These are phyloP conservation scores for Corchorus capsularis DNA, from an alignment of 345 rosid genomes.

Conservation along the genomic window DNA sequence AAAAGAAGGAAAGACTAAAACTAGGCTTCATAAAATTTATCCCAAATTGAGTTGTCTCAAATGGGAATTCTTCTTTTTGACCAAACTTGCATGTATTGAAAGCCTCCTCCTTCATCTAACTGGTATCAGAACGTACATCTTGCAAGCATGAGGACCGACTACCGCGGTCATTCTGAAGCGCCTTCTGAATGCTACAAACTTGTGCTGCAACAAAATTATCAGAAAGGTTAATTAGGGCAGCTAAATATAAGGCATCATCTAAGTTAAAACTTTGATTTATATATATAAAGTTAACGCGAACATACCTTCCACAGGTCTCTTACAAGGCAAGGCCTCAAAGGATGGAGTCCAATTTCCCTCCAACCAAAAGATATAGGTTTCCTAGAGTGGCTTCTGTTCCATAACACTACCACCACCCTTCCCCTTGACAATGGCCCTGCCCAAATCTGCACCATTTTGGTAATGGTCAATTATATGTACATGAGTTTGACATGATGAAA, in stretches of 20 bases:
- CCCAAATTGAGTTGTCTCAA: neutral
- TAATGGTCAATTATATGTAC: neutral
- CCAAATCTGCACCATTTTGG: conserved; percentile 40
- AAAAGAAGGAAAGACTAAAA: neutral
- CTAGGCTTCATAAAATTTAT: neutral
- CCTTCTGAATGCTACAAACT: conserved; percentile 29
- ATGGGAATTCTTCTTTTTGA: neutral
- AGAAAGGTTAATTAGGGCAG: neutral
- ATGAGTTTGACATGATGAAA: neutral
- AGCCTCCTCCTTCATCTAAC: conserved; percentile 2
- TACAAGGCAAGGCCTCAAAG: conserved; percentile 23
- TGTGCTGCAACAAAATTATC: conserved; percentile 31
- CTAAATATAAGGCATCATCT: neutral
- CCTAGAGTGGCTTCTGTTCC: conserved; percentile 43
- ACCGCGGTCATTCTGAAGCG: conserved; percentile 29
- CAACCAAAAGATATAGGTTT: conserved; percentile 41
- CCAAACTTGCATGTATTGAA: neutral
- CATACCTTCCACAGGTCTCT: conserved; percentile 56
- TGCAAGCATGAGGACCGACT: conserved; percentile 42
- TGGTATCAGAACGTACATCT: conserved; percentile 42
- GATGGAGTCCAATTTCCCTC: conserved; percentile 50
- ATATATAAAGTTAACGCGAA: neutral
- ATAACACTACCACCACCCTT: conserved; percentile 43
- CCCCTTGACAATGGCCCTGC: conserved; percentile 45
- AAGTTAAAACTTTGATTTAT: too few relatives aligned